phyloP scores from a whole-genome alignment of 202 grass and related monocot species.

The Setaria viridis region DNA sequence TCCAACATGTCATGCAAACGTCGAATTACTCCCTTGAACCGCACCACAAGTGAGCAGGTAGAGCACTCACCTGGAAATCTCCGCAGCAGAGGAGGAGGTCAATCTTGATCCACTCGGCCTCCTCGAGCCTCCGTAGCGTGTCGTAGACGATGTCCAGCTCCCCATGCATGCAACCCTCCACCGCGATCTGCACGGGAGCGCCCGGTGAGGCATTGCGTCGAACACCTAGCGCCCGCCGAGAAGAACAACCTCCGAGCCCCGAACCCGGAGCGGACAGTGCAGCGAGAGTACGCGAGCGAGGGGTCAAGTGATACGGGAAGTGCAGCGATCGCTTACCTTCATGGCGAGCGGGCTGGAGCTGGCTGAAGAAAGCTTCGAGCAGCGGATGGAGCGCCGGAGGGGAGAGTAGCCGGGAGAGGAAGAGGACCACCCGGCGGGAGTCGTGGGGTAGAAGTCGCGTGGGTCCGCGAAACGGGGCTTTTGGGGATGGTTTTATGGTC shows the following conservation, averaged over 20 bases:
- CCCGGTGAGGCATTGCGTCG: slow-evolving; percentile 53
- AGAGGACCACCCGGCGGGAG: neutral
- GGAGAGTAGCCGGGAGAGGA: neutral
- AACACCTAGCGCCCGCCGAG: slow-evolving; percentile 33
- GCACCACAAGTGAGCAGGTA: neutral
- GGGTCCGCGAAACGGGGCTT: neutral
- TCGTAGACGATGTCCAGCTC: slow-evolving; percentile 87
- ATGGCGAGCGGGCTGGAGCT: slow-evolving; percentile 6
- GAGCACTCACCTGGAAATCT: slow-evolving; percentile 75
- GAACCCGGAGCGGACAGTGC: accelerated
- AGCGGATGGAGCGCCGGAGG: slow-evolving; percentile 4
- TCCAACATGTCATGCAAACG: neutral
- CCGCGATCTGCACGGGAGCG: slow-evolving; percentile 60
- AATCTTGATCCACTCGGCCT: slow-evolving; percentile 74
- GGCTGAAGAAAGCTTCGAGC: neutral
- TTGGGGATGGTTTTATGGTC: neutral
- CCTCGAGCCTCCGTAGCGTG: slow-evolving; percentile 64
- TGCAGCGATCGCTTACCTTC: slow-evolving; percentile 37
- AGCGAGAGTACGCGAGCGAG: too few relatives aligned
- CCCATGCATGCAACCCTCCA: slow-evolving; percentile 93
- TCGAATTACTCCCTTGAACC: neutral
- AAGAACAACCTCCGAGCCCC: neutral
- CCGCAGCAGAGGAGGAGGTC: slow-evolving; percentile 92
- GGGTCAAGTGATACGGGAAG: too few relatives aligned
- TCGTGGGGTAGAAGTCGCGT: neutral